Evolutionary conservation across 2,329 filamentous ascomycete species (phyloP), one percentile per base, ranked within the genome.

Genomic region (Fusarium robinianum): DNA sequence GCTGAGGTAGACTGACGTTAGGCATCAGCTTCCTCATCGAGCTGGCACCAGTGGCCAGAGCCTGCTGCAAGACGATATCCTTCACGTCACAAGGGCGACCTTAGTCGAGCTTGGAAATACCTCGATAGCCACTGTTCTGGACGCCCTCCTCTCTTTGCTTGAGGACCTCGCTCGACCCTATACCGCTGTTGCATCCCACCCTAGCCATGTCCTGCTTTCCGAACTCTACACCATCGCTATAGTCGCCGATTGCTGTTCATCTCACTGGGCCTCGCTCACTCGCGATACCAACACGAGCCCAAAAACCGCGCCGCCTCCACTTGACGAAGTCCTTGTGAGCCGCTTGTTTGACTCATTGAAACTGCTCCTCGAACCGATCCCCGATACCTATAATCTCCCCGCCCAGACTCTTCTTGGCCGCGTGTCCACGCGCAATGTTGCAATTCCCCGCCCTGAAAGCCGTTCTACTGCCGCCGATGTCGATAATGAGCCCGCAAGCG

Each of bases 191-290:
- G 65, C 73, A 31, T 67, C 70, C 15, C 81, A 83, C 55, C 81
- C 82, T 3, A 68, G 73, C 24, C 79, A 84, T 59, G 73, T 87
- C 37, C 68, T 85, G 21, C 73, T 80, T 32, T 85, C 84, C 12
- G 83, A 87, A 63, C 69, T 83, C 33, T 86, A 83, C 57, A 70
- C 85, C n/a, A 66, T 86, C 35, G 75, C 78, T 33, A 70, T 87
- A 27, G 73, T 83, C 23, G 80, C 82, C 60, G 82, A 86, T 58
- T 87, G 83, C 61, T 86, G 81, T 55, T 74, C 76, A 36, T 76
- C 77, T 39, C 76, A 83, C 61, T 85, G 82, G 81, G 67, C 75
- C 18, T 66, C 70, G 25, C 61, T 76, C 29, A 67, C 72, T 42
- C 58, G 46, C 21, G 52, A 60, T 15, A 43, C 43, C 25, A 49